Evolutionary conservation across 208 protist genomes (phyloP).

Genomic region (Acanthamoeba sp.): DNA sequence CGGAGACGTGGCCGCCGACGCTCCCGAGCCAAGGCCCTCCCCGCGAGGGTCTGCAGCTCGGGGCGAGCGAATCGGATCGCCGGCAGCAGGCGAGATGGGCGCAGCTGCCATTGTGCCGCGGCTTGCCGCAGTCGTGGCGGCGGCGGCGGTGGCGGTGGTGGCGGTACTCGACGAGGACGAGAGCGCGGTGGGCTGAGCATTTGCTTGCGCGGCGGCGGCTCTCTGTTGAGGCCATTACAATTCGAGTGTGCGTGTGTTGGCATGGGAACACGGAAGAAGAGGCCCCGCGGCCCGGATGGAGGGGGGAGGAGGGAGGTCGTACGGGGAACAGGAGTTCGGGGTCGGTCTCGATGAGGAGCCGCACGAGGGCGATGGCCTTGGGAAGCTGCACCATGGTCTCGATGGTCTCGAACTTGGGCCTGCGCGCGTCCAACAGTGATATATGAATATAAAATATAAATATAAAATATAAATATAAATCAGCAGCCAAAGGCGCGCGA

Average conservation of each 20-base stretch:
- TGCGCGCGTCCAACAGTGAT: no score
- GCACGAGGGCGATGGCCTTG: slow-evolving; percentile 45
- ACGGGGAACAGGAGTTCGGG: slow-evolving; percentile 42
- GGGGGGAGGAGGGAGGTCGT: not conserved
- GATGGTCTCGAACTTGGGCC: slow-evolving; percentile 37
- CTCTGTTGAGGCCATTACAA: not conserved
- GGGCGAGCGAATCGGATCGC: not conserved
- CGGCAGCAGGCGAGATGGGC: not conserved
- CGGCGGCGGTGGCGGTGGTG: not conserved
- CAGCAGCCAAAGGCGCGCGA: no score
- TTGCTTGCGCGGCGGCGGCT: not conserved
- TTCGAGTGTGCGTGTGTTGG: not conserved
- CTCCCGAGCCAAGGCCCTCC: not conserved
- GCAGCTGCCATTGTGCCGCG: no score
- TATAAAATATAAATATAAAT: no score
- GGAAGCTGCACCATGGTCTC: slow-evolving; percentile 51
- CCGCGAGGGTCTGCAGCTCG: not conserved
- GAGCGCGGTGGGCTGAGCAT: not conserved
- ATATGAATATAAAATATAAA: no score
- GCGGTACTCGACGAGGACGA: not conserved
- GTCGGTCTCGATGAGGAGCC: slow-evolving; percentile 43
- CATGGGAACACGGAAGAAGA: not conserved
- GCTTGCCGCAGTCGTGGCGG: not conserved
- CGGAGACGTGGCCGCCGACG: not conserved
- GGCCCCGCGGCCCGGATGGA: no score